These are phyloP conservation scores for Vigna hirtella DNA, from an alignment of 306 rosid species.

Conservation along the genomic window DNA sequence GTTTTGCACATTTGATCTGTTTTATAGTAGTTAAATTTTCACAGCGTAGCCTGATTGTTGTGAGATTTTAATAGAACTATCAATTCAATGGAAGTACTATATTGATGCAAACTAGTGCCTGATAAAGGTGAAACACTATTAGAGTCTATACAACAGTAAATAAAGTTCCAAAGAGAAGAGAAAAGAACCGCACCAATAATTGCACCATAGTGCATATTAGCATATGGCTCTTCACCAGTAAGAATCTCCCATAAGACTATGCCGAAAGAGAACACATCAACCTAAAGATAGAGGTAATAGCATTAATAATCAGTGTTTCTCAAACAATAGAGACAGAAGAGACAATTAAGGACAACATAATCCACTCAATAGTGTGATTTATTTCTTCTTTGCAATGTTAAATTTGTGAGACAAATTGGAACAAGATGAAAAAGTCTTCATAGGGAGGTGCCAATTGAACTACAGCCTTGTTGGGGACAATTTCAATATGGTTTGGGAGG, in stretches of 20 bases:
- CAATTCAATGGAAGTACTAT: not conserved
- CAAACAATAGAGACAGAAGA: conserved; percentile 26
- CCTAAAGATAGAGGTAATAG: conserved; percentile 55
- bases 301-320: conserved; percentile 20
- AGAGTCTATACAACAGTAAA: conserved; percentile 11
- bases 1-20: not conserved
- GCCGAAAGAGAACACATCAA: conserved; percentile 94
- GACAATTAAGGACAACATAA: conserved; percentile 30
- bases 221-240: conserved; percentile 96
- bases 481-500: conserved; percentile 10
- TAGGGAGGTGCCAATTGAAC: conserved; percentile 16
- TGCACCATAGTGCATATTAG: conserved; percentile 97
- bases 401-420: conserved; percentile 17
- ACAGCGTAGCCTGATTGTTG: not conserved
- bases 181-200: conserved; percentile 67
- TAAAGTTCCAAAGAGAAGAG: conserved; percentile 22
- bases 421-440: not conserved
- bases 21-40: conserved; percentile 7
- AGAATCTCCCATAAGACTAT: conserved; percentile 95
- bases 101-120: conserved; percentile 28
- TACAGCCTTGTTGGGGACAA: conserved; percentile 9
- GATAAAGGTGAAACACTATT: conserved; percentile 20
- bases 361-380: not conserved
- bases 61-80: not conserved
- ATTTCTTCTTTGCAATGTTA: not conserved